Evolutionary conservation across 73 alveolate genomes (phyloP).

Genomic region (Tetrahymena thermophila): DNA sequence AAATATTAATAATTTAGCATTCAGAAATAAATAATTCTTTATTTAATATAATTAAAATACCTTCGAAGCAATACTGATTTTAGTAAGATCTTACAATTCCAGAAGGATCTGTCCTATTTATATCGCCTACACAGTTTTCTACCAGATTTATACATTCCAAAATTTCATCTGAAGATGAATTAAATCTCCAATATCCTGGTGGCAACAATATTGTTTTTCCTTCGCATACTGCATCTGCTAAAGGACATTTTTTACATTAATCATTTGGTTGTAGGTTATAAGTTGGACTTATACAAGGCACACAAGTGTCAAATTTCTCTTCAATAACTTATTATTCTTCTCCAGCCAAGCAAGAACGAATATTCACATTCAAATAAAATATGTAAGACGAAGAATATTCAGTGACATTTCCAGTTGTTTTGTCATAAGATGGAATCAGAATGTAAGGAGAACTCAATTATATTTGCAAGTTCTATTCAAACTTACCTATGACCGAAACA

Average conservation of each 20-base stretch:
- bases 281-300: not conserved
- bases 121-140: not conserved
- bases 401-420: not conserved
- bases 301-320: not conserved
- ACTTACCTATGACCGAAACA: not conserved
- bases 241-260: not conserved
- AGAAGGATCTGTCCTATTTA: not conserved
- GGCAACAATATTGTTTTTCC: not conserved
- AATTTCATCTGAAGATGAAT: not conserved
- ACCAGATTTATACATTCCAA: not conserved
- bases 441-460: not conserved
- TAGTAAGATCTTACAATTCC: not conserved
- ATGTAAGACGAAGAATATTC: not conserved
- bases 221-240: not conserved
- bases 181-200: not conserved
- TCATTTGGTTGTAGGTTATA: not conserved
- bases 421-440: not conserved
- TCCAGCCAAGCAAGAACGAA: not conserved
- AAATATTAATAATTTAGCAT: not conserved
- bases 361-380: not conserved
- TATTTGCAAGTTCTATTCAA: not conserved
- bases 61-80: not conserved
- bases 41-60: not conserved
- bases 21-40: no score
- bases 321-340: not conserved